A percentile compares a stretch with the other conserved stretches of the same genome.
Evolutionary conservation across 2,329 filamentous ascomycete genomes (phyloP).

Genomic region (Ophiostoma novo-ulmi): DNA sequence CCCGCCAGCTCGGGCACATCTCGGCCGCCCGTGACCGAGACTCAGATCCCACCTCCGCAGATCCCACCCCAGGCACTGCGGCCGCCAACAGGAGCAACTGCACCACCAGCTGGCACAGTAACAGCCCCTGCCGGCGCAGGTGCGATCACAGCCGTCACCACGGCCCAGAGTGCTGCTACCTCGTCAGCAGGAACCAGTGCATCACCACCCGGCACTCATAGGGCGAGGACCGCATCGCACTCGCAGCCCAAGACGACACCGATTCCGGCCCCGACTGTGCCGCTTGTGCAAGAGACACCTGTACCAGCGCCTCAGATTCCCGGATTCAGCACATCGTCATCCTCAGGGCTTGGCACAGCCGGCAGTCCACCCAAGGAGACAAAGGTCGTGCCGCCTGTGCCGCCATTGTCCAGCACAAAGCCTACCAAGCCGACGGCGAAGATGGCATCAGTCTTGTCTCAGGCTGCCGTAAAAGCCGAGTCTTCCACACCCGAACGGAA

Average conservation of each 20-base stretch:
- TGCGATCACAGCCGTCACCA: background rate
- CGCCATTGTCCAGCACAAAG: background rate
- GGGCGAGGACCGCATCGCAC: background rate
- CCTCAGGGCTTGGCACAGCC: background rate
- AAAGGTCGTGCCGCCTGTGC: constrained; percentile 8
- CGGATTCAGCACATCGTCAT: constrained; percentile 12
- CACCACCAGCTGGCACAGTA: background rate
- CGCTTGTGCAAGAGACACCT: constrained; percentile 15
- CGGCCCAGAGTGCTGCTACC: background rate
- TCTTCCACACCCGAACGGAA: background rate
- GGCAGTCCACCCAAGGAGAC: background rate
- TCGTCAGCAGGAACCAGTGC: background rate
- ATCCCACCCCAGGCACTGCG: constrained; percentile 19
- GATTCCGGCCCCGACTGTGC: background rate
- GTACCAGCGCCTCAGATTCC: constrained; percentile 25
- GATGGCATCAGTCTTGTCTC: background rate
- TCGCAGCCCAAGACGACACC: background rate
- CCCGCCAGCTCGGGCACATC: background rate
- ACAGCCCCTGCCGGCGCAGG: background rate
- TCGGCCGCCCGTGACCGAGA: constrained; percentile 21
- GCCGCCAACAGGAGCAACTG: background rate
- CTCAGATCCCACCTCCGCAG: constrained; percentile 20
- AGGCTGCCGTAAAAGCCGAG: background rate
- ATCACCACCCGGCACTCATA: background rate
- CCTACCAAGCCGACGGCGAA: background rate